phyloP scores from a whole-genome alignment of 179 eudicot species.

The Vitellaria paradoxa region DNA sequence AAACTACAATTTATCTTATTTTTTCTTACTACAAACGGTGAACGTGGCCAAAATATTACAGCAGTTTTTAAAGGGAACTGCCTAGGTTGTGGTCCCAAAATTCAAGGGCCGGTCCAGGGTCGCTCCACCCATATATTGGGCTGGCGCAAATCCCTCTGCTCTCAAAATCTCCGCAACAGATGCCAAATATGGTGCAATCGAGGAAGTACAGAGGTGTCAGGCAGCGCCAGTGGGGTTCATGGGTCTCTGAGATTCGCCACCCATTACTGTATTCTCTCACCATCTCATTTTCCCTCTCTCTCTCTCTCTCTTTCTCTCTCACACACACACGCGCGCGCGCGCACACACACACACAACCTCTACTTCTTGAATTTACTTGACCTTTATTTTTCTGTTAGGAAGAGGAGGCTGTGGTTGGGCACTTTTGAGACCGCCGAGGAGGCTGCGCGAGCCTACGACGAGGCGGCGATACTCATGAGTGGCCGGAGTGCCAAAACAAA shows the following conservation, averaged over 20 bases:
- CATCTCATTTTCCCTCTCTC: not conserved
- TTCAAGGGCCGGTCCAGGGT: no score
- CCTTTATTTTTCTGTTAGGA: conserved; percentile 20
- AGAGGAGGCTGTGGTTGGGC: conserved; percentile 55
- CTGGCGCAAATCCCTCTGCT: not conserved
- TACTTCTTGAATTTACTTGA: no score
- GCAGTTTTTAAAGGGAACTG: no score
- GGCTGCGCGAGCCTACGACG: conserved; percentile 57
- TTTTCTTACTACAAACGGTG: no score
- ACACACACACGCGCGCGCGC: no score
- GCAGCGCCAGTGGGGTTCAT: conserved; percentile 14
- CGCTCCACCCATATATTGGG: no score
- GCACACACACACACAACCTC: no score
- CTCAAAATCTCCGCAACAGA: not conserved
- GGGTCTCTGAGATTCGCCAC: conserved; percentile 14
- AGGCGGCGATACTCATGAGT: conserved; percentile 48
- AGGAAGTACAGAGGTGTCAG: conserved; percentile 14
- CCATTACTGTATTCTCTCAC: not conserved
- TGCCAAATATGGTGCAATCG: not conserved
- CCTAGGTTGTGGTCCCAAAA: no score
- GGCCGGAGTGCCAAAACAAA: conserved; percentile 53
- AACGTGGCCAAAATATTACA: no score
- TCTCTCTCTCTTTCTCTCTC: not conserved
- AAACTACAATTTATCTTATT: no score
- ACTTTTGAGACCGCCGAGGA: conserved; percentile 51